phyloP scores from a whole-genome alignment of 2,329 filamentous ascomycete species.

The Venturiaceae sp. region DNA sequence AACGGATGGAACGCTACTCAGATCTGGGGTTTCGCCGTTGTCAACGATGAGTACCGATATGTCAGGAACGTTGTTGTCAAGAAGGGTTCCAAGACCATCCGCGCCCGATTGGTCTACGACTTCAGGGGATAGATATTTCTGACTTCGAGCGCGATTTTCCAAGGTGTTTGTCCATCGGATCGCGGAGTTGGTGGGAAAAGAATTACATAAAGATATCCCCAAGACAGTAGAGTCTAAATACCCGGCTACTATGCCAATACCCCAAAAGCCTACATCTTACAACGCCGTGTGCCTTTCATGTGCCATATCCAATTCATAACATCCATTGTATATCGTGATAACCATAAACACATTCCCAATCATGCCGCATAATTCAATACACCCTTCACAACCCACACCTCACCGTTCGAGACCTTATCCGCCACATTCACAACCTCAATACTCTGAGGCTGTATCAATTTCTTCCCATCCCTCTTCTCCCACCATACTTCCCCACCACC shows the following conservation, averaged over 20 bases:
- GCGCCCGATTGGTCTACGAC: conserved; percentile 24
- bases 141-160: background rate
- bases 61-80: conserved; percentile 22
- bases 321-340: background rate
- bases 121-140: conserved; percentile 9
- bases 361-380: conserved; percentile 30
- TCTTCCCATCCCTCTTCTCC: conserved; percentile 60
- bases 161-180: background rate
- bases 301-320: background rate
- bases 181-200: background rate
- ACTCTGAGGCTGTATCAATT: conserved; percentile 66
- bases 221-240: background rate
- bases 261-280: background rate
- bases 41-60: conserved; percentile 20
- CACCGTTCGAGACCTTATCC: conserved; percentile 73
- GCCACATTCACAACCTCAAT: conserved; percentile 69
- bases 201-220: background rate
- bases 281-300: background rate
- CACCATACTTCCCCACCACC: conserved; percentile 71
- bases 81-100: conserved; percentile 20
- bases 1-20: conserved; percentile 25
- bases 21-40: conserved; percentile 22
- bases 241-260: background rate
- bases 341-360: conserved; percentile 12
- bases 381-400: conserved; percentile 68